Percentiles rank a stretch among this genome's conserved stretches.
Evolutionary conservation across 352 stramenopile species (phyloP).

Genomic region (Phytophthora sansomeana): DNA sequence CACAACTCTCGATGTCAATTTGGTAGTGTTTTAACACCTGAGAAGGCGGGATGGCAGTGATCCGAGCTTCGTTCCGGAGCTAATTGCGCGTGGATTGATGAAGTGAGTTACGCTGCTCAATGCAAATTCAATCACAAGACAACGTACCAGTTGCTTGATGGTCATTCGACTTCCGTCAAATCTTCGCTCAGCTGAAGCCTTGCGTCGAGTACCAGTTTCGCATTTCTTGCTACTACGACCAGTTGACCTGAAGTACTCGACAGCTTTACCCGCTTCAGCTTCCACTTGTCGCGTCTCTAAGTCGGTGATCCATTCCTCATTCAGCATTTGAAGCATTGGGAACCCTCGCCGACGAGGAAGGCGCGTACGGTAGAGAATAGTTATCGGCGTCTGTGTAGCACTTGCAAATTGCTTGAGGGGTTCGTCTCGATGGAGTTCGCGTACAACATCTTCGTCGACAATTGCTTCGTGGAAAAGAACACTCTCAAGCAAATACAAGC

Average conservation of each 20-base stretch:
- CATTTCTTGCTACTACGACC: background rate
- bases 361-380: slow-evolving; percentile 45
- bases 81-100: slow-evolving; percentile 2
- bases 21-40: slow-evolving; percentile 56
- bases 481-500: slow-evolving; percentile 74
- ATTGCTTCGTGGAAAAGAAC: slow-evolving; percentile 45
- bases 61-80: slow-evolving; percentile 52
- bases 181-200: slow-evolving; percentile 17
- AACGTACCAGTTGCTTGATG: slow-evolving; percentile 57
- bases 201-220: background rate
- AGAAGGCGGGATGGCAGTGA: slow-evolving; percentile 47
- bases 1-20: slow-evolving; percentile 58
- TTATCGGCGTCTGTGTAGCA: background rate
- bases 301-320: slow-evolving; percentile 69
- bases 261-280: slow-evolving; percentile 43
- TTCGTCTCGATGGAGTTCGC: slow-evolving; percentile 49
- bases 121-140: background rate
- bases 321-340: slow-evolving; percentile 71
- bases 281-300: slow-evolving; percentile 59
- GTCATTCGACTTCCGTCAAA: slow-evolving; percentile 79
- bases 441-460: slow-evolving; percentile 46
- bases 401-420: slow-evolving; percentile 37
- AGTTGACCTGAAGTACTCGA: slow-evolving; percentile 55
- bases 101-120: background rate
- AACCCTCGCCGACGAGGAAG: slow-evolving; percentile 65